Evolutionary conservation across 2,329 filamentous ascomycete species (phyloP), one percentile per base, ranked within the genome.

Genomic region (Tolypocladium tundrense): DNA sequence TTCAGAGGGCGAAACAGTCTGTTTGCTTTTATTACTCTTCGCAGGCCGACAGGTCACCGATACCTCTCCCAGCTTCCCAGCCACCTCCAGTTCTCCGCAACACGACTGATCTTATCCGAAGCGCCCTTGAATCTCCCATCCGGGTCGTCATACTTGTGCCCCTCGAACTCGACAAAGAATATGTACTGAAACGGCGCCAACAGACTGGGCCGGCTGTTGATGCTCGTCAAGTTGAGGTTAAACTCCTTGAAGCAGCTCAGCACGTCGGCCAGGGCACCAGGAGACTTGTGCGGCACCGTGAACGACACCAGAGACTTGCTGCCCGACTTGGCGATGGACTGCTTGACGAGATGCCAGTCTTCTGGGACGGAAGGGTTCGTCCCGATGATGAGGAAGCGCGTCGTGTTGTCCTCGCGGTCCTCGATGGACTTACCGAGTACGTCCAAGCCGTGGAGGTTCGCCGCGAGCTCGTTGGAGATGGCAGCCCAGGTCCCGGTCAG

Each of bases 151-250:
- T 69, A 61, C 59, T 64, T 72, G 69, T 84, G 80, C 1, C 88
- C 87, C 69, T 88, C 83, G 66, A 96, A 91, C 77, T 97, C 93
- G 37, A 97, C 86, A 69, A 97, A 92, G 75, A 97, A 97, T 42
- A 97, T 83, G 74, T 97, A 97, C 70, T 95, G 86, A 83, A 96
- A 97, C 24, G 88, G 84, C 64, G 77, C 75, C 43, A 81, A 77
- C 58, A 88, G 81, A 66, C 89, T 91, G 6, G 93, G 93, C 62
- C 93, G 76, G 63, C 89, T 91, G 69, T 91, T 92, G 72, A 97
- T 96, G 70, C 88, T 93, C 37, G 92, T 97, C 64, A 97, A 75
- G 69, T 97, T 96, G 58, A 97, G 78, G 6, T 81, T 80, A 63
- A 83, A 80, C 9, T 76, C 77, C 62, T 86, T 85, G 74, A 97